Base-by-base conservation (phyloP, 2,329 filamentous ascomycete species). In the Cylindrodendrum hubeiense region DNA sequence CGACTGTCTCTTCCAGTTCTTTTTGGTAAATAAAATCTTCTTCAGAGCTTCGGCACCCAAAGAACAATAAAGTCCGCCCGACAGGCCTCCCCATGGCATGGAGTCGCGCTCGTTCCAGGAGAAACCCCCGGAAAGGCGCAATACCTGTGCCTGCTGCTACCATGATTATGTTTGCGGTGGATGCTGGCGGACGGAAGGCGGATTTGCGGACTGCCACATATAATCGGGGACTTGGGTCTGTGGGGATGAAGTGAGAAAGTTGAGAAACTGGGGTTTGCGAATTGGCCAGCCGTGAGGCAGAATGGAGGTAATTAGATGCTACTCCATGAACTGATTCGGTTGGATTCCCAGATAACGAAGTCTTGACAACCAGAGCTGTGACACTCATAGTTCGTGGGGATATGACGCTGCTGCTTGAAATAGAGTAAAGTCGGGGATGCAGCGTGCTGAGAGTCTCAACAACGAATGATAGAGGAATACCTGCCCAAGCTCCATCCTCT, bases 341-440 rank as follows among this genome's bases (percentile, higher is more conserved):
- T 1, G 58, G 8, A 19, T 67, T 51, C 30, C 56, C 62, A 39
- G 57, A 15, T 13, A 71, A 63, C 7, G 59, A 55, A 3, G 69
- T 67, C 17, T 69, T 67, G 2, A 67, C 66, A 3, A 70, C 60
- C 5, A 67, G 67, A 5, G 68, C 71, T 3, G 74, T 70, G 49
- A 75, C 70, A n/a, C 69, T 61, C 5, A 69, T 61, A 5, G 52
- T 71, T n/a, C 67, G 67, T 3, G 72, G 66, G 3, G 69, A 72
- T 5, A 74, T 67, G 24, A 81, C 77, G 13, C 79, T 81, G 10
- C 87, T 89, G 1, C 86, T 89, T 0, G 87, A 89, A 64, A 90
- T 89, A 5, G 85, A 88, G 75, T 90, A 90, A 65, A 88, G 87
- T 4, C 88, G 85, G 12, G 87, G 81, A 8, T 86, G 67, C 10